Evolutionary conservation across 257 asterid species (phyloP).

Genomic region (Marsdenia floribunda): DNA sequence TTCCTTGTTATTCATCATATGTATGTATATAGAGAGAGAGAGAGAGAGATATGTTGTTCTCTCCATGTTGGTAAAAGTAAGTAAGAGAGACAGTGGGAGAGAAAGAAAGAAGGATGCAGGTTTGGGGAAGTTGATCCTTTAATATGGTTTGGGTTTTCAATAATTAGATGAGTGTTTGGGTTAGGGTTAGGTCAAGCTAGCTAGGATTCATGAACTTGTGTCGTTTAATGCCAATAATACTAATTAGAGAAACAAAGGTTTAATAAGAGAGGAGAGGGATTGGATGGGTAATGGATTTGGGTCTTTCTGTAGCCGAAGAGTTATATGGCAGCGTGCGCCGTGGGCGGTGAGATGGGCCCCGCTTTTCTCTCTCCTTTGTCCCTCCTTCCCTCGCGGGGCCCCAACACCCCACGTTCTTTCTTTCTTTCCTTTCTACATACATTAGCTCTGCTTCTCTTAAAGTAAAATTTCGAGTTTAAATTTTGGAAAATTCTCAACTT

Average conservation of each 20-base stretch:
- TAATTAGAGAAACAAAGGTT: too few species aligned
- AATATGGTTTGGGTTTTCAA: slow-evolving; percentile 25
- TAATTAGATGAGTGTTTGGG: slow-evolving; percentile 24
- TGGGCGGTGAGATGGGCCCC: slow-evolving; percentile 37
- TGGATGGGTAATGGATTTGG: slow-evolving; percentile 20
- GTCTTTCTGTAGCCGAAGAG: slow-evolving; percentile 3
- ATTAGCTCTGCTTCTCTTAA: too few species aligned
- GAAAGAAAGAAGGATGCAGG: slow-evolving; percentile 11
- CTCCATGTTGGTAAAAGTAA: too few species aligned
- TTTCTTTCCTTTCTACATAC: neutral
- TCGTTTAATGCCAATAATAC: too few species aligned
- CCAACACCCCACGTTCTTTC: slow-evolving; percentile 28
- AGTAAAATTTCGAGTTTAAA: too few species aligned
- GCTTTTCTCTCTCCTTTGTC: slow-evolving; percentile 26
- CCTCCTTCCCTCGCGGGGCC: slow-evolving; percentile 8
- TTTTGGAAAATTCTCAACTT: too few species aligned
- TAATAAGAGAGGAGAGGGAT: neutral
- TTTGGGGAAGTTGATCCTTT: slow-evolving; percentile 28
- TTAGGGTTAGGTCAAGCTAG: slow-evolving; percentile 47
- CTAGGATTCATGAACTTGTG: neutral
- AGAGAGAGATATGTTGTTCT: slow-evolving; percentile 1
- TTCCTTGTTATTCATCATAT: slow-evolving; percentile 2
- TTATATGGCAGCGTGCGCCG: slow-evolving; percentile 34
- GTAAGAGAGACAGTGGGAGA: slow-evolving; percentile 19
- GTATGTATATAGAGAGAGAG: slow-evolving; percentile 5